phyloP scores from a whole-genome alignment of 1,284 basidiomycete species.

The Baeospora myosura region DNA sequence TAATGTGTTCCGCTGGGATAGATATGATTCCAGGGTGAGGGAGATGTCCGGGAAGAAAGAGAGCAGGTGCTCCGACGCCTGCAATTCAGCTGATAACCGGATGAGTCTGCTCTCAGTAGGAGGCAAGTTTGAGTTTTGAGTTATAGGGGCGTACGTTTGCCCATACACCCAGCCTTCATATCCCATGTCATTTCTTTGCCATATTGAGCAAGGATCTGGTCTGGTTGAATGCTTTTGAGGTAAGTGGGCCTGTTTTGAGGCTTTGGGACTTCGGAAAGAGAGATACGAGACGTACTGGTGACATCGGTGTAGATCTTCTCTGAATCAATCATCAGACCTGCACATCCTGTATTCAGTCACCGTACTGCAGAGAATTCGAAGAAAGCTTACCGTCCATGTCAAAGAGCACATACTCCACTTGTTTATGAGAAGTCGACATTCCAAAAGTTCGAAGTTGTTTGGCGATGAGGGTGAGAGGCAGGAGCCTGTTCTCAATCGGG shows the following conservation, averaged over 20 bases:
- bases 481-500: too few relatives aligned
- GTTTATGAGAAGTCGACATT: too few relatives aligned
- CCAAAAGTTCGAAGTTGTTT: too few relatives aligned
- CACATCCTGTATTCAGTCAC: neutral
- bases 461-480: too few relatives aligned
- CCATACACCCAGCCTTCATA: constrained; percentile 78
- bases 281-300: constrained; percentile 50
- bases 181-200: constrained; percentile 77
- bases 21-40: constrained; percentile 52
- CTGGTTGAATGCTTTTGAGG: constrained; percentile 27
- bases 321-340: constrained; percentile 61
- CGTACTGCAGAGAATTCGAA: neutral
- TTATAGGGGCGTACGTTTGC: constrained; percentile 51
- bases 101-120: neutral
- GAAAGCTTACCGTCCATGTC: constrained; percentile 65
- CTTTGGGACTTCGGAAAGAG: neutral
- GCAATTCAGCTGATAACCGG: constrained; percentile 48
- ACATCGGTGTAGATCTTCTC: constrained; percentile 69
- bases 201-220: constrained; percentile 64
- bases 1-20: constrained; percentile 42
- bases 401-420: constrained; percentile 68
- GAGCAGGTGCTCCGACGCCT: constrained; percentile 57
- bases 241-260: too few relatives aligned
- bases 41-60: constrained; percentile 68
- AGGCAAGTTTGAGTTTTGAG: constrained; percentile 5